Percentiles rank a stretch among this genome's conserved stretches.
phyloP scores from a whole-genome alignment of 208 protist species.

The Leishmania braziliensis region DNA sequence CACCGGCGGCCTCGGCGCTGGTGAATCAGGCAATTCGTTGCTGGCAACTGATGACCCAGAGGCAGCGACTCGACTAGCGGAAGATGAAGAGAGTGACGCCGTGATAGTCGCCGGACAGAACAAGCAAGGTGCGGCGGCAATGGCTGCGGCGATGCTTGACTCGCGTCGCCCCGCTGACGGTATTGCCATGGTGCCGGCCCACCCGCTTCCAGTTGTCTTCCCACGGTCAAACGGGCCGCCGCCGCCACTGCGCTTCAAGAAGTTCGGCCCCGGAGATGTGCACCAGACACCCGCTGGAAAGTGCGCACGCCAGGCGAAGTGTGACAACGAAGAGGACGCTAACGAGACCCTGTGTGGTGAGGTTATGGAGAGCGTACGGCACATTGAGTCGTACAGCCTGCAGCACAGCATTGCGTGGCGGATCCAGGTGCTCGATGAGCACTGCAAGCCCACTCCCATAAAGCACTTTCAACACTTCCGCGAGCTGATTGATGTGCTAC shows the following conservation, averaged over 20 bases:
- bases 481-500: constrained; percentile 48
- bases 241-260: constrained; percentile 49
- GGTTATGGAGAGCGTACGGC: constrained; percentile 48
- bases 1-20: not conserved
- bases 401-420: constrained; percentile 38
- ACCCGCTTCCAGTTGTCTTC: constrained; percentile 69
- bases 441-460: constrained; percentile 29
- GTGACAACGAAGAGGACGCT: constrained; percentile 19
- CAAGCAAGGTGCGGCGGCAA: constrained; percentile 61
- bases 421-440: constrained; percentile 68
- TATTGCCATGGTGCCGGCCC: constrained; percentile 56
- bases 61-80: constrained; percentile 21
- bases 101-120: constrained; percentile 61
- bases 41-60: constrained; percentile 20
- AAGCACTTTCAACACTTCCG: constrained; percentile 51
- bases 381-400: constrained; percentile 38
- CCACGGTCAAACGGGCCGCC: constrained; percentile 44
- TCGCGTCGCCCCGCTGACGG: constrained; percentile 47
- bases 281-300: constrained; percentile 20
- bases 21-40: constrained; percentile 12
- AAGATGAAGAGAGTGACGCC: constrained; percentile 57
- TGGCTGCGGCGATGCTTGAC: constrained; percentile 68
- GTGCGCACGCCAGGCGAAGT: constrained; percentile 24
- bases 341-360: constrained; percentile 40
- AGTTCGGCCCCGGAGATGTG: constrained; percentile 40